Percentiles rank a stretch among this genome's conserved stretches.
Conservation (phyloP, 495 filamentous ascomycete genomes). For the Podospora sp. region DNA sequence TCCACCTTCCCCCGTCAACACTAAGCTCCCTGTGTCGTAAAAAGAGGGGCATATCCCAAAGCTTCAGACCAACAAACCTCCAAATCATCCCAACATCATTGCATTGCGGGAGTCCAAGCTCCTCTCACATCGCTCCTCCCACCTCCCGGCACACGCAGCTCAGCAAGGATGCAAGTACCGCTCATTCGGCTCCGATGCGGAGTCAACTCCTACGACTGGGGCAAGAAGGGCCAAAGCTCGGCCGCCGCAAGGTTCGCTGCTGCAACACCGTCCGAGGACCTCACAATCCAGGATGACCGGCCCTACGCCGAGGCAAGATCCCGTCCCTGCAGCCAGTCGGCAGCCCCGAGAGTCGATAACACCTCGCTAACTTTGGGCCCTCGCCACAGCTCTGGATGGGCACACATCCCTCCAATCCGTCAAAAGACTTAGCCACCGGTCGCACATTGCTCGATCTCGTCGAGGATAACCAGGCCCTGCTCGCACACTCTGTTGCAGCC, state of each 20-base stretch:
- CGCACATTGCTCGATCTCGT: slow-evolving; percentile 88
- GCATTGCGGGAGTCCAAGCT: neutral
- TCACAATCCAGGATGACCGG: slow-evolving; percentile 77
- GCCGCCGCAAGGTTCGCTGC: slow-evolving; percentile 77
- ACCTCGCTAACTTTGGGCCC: slow-evolving; percentile 11
- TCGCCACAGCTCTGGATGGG: slow-evolving; percentile 92
- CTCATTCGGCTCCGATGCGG: slow-evolving; percentile 92
- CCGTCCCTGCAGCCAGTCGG: neutral
- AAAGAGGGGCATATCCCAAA: neutral
- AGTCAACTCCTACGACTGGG: slow-evolving; percentile 99
- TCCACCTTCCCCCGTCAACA: neutral
- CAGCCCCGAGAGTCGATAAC: neutral
- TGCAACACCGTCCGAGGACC: slow-evolving; percentile 68
- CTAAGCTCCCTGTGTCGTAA: neutral
- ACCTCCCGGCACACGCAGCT: neutral
- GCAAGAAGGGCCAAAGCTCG: slow-evolving; percentile 84
- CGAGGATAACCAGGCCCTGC: slow-evolving; percentile 80
- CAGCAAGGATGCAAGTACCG: slow-evolving; percentile 57
- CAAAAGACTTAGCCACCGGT: slow-evolving; percentile 81
- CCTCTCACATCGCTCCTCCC: neutral
- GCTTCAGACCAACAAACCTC: neutral
- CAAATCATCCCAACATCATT: slow-evolving; percentile 2
- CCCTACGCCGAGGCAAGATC: slow-evolving; percentile 80
- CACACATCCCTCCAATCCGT: slow-evolving; percentile 93
- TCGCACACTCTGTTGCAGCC: slow-evolving; percentile 69